Evolutionary conservation across 2,329 filamentous ascomycete genomes (phyloP).

Genomic region (Chaetothyriales sp.): DNA sequence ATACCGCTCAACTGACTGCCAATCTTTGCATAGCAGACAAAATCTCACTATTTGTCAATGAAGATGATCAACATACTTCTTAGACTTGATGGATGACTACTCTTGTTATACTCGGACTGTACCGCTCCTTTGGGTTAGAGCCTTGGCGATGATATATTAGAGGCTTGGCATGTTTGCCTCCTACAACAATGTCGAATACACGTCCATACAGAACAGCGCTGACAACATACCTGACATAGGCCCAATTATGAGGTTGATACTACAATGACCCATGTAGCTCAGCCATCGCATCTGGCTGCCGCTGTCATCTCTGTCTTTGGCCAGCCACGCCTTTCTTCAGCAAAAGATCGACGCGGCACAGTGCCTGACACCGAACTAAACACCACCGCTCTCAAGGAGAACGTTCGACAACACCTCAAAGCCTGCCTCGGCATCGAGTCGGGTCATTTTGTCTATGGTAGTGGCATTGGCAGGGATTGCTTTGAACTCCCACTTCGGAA

Average conservation of each 20-base stretch:
- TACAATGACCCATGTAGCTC: background rate
- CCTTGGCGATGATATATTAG: background rate
- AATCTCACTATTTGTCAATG: no score
- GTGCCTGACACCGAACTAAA: background rate
- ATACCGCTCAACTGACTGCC: no score
- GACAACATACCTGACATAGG: background rate
- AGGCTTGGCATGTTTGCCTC: background rate
- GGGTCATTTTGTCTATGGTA: background rate
- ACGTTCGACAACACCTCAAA: background rate
- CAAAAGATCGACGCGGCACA: background rate
- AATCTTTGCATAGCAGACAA: no score
- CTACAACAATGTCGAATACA: background rate
- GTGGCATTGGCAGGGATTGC: background rate
- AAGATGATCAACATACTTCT: background rate
- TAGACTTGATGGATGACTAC: background rate
- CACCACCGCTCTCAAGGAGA: background rate
- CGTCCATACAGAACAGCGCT: no score
- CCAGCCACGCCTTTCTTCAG: background rate
- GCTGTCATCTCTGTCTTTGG: background rate
- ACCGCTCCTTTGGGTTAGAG: no score
- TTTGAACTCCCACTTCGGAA: background rate
- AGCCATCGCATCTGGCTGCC: background rate
- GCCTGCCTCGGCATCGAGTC: background rate
- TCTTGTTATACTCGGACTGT: background rate
- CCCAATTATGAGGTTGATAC: background rate